These are phyloP conservation scores for Croton setiger DNA, from an alignment of 441 rosid species.

Conservation along the genomic window DNA sequence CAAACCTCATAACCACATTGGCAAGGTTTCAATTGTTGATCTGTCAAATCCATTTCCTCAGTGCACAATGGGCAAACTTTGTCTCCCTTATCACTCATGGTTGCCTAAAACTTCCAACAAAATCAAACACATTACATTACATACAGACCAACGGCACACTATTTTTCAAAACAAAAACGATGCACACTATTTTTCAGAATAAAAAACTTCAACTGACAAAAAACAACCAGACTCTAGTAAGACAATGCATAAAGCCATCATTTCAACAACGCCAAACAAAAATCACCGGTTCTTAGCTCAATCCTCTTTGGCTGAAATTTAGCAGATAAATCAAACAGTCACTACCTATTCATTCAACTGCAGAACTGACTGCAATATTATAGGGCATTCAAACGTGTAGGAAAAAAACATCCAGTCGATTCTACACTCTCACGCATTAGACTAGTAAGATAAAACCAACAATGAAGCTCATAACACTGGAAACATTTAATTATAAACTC, in stretches of 20 bases:
- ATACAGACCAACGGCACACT: not conserved
- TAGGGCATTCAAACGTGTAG: not conserved
- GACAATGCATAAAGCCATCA: not conserved
- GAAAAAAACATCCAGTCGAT: not conserved
- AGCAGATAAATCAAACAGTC: not conserved
- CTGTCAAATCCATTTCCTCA: conserved; percentile 94
- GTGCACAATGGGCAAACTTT: conserved; percentile 88
- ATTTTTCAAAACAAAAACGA: not conserved
- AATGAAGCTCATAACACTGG: not conserved
- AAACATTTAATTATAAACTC: not conserved
- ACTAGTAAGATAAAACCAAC: not conserved
- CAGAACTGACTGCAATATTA: not conserved
- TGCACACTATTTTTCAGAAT: not conserved
- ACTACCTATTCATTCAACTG: not conserved
- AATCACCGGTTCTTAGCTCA: not conserved
- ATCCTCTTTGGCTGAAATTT: not conserved
- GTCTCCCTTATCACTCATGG: conserved; percentile 80
- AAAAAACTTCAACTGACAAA: not conserved
- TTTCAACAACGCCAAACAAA: not conserved
- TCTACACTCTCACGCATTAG: not conserved
- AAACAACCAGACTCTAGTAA: not conserved
- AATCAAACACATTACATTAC: not conserved
- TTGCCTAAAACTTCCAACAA: conserved; percentile 30
- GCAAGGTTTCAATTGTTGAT: conserved; percentile 95
- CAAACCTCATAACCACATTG: conserved; percentile 86